Percentiles rank a stretch among this genome's conserved stretches.
phyloP scores from a whole-genome alignment of 257 asterid genomes.

The Ilex aquifolium region DNA sequence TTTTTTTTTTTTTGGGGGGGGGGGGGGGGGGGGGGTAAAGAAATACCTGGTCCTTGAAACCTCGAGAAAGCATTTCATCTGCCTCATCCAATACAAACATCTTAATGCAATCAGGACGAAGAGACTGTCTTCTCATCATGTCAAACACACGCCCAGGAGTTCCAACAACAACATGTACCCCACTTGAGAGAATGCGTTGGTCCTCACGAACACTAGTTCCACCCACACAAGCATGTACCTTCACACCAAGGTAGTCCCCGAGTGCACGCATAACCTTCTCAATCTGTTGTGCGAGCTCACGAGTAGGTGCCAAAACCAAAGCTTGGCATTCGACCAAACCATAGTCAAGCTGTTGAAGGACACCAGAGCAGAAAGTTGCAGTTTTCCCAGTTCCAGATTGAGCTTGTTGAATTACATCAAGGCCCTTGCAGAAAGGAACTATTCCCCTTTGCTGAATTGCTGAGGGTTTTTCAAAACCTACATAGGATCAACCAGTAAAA shows the following conservation, averaged over 20 bases:
- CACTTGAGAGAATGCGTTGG: conserved; percentile 20
- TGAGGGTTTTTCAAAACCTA: conserved; percentile 23
- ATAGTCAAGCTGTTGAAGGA: conserved; percentile 23
- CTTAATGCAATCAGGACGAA: conserved; percentile 14
- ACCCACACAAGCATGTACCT: conserved; percentile 23
- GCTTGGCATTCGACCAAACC: conserved; percentile 14
- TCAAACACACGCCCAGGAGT: conserved; percentile 23
- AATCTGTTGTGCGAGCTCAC: conserved; percentile 23
- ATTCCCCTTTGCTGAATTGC: conserved; percentile 25
- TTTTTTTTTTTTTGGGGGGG: too few species aligned
- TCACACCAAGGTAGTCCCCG: conserved; percentile 16
- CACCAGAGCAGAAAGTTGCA: conserved; percentile 22
- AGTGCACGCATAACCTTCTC: conserved; percentile 24
- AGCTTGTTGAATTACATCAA: conserved; percentile 19
- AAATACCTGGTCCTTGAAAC: conserved; percentile 23
- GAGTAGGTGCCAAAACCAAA: conserved; percentile 24
- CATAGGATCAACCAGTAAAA: background rate
- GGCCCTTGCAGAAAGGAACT: conserved; percentile 22
- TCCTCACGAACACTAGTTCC: conserved; percentile 24
- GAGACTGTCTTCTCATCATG: conserved; percentile 18
- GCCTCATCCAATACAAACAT: conserved; percentile 25
- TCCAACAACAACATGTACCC: conserved; percentile 23
- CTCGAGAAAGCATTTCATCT: conserved; percentile 23
- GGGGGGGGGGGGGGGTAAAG: background rate
- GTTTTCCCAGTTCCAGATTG: conserved; percentile 24